Evolutionary conservation across 164 flowering plant species (phyloP).

Genomic region (Houttuynia cordata): DNA sequence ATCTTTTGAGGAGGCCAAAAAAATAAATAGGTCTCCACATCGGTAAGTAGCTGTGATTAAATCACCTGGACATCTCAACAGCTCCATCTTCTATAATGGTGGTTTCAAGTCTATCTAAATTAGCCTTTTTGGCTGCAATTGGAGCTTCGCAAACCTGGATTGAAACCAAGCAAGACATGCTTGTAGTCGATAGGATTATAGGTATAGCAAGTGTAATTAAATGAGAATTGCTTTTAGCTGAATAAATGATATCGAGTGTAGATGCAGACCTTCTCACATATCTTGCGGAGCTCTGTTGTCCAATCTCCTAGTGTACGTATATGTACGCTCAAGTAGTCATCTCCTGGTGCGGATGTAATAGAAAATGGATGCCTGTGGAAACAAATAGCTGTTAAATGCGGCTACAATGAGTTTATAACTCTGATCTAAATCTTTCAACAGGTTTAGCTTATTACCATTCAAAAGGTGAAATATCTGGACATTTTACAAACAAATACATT

Average conservation of each 20-base stretch:
- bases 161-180: not conserved
- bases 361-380: slow-evolving; percentile 88
- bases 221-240: not conserved
- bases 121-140: slow-evolving; percentile 21
- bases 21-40: not conserved
- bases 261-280: slow-evolving; percentile 46
- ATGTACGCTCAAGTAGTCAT: slow-evolving; percentile 76
- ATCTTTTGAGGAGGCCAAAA: too few species aligned
- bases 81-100: slow-evolving; percentile 24
- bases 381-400: not conserved
- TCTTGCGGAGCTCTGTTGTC: slow-evolving; percentile 57
- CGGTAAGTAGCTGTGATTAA: not conserved
- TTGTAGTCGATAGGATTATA: not conserved
- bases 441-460: slow-evolving; percentile 50
- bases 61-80: slow-evolving; percentile 23
- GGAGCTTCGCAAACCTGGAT: slow-evolving; percentile 57
- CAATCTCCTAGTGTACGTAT: slow-evolving; percentile 82
- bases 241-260: not conserved
- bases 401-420: not conserved
- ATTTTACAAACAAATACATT: slow-evolving; percentile 88
- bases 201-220: not conserved
- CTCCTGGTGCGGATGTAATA: slow-evolving; percentile 94
- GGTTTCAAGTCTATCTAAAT: slow-evolving; percentile 53
- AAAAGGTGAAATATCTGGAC: slow-evolving; percentile 64
- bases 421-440: not conserved